These are phyloP conservation scores for Hortiboletus campestris DNA, from an alignment of 768 basidiomycete genomes.

Conservation along the genomic window DNA sequence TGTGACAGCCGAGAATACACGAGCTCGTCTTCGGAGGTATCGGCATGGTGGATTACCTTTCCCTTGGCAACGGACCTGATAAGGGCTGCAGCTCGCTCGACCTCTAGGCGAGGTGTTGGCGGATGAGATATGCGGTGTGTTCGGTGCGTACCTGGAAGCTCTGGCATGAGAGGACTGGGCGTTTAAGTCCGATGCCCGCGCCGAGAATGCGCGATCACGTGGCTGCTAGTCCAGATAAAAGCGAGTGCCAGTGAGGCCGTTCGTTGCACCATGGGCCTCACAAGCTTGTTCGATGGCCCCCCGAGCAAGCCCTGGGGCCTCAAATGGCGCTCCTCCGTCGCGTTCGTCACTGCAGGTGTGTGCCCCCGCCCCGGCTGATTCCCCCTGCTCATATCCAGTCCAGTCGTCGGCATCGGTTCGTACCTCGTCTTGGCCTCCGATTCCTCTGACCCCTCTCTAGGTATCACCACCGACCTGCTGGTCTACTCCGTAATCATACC, in stretches of 20 bases:
- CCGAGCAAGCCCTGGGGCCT: constrained; percentile 41
- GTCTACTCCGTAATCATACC: constrained; percentile 63
- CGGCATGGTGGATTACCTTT: constrained; percentile 53
- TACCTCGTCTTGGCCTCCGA: neutral
- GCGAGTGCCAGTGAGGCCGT: too few relatives aligned
- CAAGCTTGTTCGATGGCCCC: neutral
- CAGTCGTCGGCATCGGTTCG: constrained; percentile 52
- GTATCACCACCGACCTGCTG: constrained; percentile 50
- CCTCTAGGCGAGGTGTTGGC: constrained; percentile 43
- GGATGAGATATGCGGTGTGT: neutral
- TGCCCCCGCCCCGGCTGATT: neutral
- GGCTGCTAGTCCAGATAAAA: neutral
- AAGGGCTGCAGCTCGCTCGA: constrained; percentile 62
- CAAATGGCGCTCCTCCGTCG: constrained; percentile 56
- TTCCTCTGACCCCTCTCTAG: constrained; percentile 15
- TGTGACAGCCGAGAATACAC: constrained; percentile 60
- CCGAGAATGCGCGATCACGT: constrained; percentile 2
- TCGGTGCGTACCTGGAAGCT: constrained; percentile 46
- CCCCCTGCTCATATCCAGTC: neutral
- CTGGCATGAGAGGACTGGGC: constrained; percentile 30
- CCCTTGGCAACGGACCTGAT: constrained; percentile 51
- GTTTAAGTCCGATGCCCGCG: too few relatives aligned
- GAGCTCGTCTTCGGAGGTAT: constrained; percentile 57
- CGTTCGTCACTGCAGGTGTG: constrained; percentile 50
- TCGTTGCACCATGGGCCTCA: constrained; percentile 9